These are phyloP conservation scores for Syzygium jambos DNA, from an alignment of 345 rosid genomes.

Conservation along the genomic window DNA sequence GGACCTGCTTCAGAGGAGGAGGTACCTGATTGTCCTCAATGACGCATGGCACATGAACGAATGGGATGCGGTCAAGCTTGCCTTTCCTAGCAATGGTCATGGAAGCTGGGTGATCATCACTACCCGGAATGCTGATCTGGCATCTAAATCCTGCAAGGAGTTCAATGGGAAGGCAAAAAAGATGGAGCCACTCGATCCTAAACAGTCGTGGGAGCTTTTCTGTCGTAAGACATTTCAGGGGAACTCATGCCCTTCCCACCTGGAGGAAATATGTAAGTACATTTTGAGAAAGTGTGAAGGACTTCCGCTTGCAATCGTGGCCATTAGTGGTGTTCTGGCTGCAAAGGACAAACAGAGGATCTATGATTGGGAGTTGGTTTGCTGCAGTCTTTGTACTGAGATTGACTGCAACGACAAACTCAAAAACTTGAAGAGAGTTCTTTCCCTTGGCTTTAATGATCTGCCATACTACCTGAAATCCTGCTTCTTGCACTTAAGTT, in stretches of 20 bases:
- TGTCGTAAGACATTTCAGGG: conserved; percentile 22
- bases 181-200: conserved; percentile 12
- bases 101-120: conserved; percentile 29
- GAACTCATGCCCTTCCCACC: conserved; percentile 21
- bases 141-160: conserved; percentile 7
- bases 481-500: conserved; percentile 30
- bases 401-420: conserved; percentile 16
- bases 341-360: conserved; percentile 12
- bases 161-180: conserved; percentile 12
- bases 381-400: conserved; percentile 20
- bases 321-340: conserved; percentile 33
- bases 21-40: conserved; percentile 30
- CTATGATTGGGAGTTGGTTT: conserved; percentile 28
- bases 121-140: conserved; percentile 18
- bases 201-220: conserved; percentile 25
- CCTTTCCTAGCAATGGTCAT: conserved; percentile 10
- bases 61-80: conserved; percentile 26
- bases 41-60: conserved; percentile 19
- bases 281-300: conserved; percentile 33
- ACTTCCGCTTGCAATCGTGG: conserved; percentile 34
- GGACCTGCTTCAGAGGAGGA: conserved; percentile 6
- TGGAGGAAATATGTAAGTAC: conserved; percentile 10
- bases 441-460: conserved; percentile 33
- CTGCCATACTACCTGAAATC: conserved; percentile 33
- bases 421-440: conserved; percentile 16